Evolutionary conservation across 1,284 basidiomycete genomes (phyloP).

Genomic region (Xanthoconium separans): DNA sequence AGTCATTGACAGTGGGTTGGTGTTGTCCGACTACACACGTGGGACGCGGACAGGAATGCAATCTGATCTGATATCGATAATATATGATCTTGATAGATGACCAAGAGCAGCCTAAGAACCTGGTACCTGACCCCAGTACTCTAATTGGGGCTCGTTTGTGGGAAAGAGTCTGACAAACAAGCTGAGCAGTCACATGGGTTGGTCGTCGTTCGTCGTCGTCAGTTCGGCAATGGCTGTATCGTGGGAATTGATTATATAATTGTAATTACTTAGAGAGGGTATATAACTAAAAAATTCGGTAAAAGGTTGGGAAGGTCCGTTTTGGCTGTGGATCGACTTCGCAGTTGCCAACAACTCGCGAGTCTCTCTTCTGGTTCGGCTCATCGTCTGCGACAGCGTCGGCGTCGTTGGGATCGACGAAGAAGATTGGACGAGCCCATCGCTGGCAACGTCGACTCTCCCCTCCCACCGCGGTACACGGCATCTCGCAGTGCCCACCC

Average conservation of each 20-base stretch:
- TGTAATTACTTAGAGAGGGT: constrained; percentile 5
- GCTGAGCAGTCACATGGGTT: constrained; percentile 1
- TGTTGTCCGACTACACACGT: no score
- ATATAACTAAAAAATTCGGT: constrained; percentile 32
- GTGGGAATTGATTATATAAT: constrained; percentile 34
- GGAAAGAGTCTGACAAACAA: constrained; percentile 9
- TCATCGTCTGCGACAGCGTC: constrained; percentile 42
- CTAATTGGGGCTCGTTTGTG: constrained; percentile 19
- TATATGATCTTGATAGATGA: no score
- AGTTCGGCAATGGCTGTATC: constrained; percentile 2
- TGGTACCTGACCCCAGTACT: neutral
- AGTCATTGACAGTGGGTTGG: neutral
- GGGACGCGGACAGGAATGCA: no score
- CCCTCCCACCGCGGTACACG: constrained; percentile 19
- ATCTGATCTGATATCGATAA: no score
- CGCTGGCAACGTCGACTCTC: constrained; percentile 15
- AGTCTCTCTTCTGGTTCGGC: constrained; percentile 35
- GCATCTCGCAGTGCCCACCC: constrained; percentile 18
- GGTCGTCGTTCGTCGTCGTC: neutral
- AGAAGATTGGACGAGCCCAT: constrained; percentile 30
- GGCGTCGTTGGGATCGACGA: constrained; percentile 41
- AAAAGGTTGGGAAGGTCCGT: constrained; percentile 24
- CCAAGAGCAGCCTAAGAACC: no score
- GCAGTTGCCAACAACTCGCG: constrained; percentile 35
- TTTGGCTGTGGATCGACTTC: constrained; percentile 47